Conservation (phyloP, 345 rosid species). For the Schrenkiella parvula region DNA sequence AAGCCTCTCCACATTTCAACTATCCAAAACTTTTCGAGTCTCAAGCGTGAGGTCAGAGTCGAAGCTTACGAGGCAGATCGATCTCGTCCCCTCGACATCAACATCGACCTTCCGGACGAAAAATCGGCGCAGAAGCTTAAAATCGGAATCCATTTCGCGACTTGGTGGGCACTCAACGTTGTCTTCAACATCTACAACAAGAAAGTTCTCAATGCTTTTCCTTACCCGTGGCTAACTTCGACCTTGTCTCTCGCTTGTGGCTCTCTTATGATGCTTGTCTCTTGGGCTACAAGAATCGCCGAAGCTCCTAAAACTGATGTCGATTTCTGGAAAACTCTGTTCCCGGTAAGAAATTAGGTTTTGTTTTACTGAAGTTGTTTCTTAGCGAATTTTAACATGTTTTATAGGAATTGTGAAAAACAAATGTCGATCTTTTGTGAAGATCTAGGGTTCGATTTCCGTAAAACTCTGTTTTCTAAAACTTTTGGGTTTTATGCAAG, state of each 20-base stretch:
- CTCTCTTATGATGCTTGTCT: slow-evolving; percentile 75
- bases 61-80: slow-evolving; percentile 74
- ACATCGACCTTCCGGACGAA: slow-evolving; percentile 43
- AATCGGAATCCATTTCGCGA: slow-evolving; percentile 80
- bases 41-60: slow-evolving; percentile 32
- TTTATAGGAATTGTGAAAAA: not conserved
- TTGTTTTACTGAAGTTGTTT: not conserved
- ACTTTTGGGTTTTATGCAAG: no score
- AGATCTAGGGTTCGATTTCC: not conserved
- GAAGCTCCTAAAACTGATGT: slow-evolving; percentile 73
- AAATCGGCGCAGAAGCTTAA: slow-evolving; percentile 45
- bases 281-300: slow-evolving; percentile 85
- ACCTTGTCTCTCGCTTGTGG: slow-evolving; percentile 92
- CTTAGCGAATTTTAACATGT: not conserved
- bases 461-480: not conserved
- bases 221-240: slow-evolving; percentile 96
- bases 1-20: slow-evolving; percentile 57
- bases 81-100: slow-evolving; percentile 55
- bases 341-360: slow-evolving; percentile 55
- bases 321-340: slow-evolving; percentile 81
- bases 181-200: slow-evolving; percentile 96
- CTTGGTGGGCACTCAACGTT: slow-evolving; percentile 98
- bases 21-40: slow-evolving; percentile 35
- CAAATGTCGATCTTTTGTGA: not conserved
- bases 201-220: slow-evolving; percentile 91